Percentiles rank a stretch among this genome's conserved stretches.
Conservation (phyloP, 768 basidiomycete genomes). For the Xanthoconium stramineum region DNA sequence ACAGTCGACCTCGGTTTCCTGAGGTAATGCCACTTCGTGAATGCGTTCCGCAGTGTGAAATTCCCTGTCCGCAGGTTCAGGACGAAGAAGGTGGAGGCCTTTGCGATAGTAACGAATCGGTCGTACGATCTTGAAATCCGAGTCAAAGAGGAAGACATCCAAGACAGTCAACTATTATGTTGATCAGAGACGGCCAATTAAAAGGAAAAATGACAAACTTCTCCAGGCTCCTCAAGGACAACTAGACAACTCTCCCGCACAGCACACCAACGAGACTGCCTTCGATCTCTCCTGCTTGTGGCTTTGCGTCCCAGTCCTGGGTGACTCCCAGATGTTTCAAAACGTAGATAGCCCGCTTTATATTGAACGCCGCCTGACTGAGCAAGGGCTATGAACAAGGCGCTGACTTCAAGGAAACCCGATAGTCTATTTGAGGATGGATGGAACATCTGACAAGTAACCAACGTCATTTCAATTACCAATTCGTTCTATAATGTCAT, state of each 20-base stretch:
- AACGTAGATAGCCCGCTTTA: constrained; percentile 81
- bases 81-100: constrained; percentile 67
- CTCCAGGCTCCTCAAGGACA: constrained; percentile 80
- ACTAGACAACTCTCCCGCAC: constrained; percentile 92
- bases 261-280: constrained; percentile 82
- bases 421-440: constrained; percentile 86
- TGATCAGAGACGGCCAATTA: background rate
- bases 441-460: constrained; percentile 37
- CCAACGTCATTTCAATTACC: constrained; percentile 4
- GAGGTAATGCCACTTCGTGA: constrained; percentile 17
- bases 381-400: constrained; percentile 79
- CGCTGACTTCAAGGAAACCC: constrained; percentile 89
- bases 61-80: constrained; percentile 28
- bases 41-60: constrained; percentile 18
- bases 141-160: constrained; percentile 92
- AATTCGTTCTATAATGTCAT: background rate
- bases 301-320: constrained; percentile 66
- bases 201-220: constrained; percentile 45
- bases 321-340: constrained; percentile 51
- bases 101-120: constrained; percentile 88
- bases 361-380: constrained; percentile 81
- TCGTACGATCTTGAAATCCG: constrained; percentile 85
- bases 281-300: constrained; percentile 53
- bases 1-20: constrained; percentile 32
- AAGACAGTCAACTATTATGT: constrained; percentile 65